Evolutionary conservation across 176 grass and related monocot genomes (phyloP).

Genomic region (Leersia perrieri): DNA sequence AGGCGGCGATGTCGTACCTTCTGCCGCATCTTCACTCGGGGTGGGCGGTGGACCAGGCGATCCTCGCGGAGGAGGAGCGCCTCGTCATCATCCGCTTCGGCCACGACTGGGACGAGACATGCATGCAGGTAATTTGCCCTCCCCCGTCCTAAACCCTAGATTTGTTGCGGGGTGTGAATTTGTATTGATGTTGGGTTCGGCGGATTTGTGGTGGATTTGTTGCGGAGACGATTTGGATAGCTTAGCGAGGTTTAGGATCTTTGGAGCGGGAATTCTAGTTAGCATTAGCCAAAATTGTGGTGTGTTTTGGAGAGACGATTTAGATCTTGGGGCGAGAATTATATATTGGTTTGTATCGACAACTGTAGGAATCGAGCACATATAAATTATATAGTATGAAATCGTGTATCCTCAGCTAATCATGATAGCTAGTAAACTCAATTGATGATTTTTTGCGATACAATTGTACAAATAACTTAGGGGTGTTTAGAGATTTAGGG

Average conservation of each 20-base stretch:
- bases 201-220: neutral
- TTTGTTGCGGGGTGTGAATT: neutral
- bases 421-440: neutral
- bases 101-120: conserved; percentile 99
- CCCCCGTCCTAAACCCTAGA: conserved; percentile 12
- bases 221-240: neutral
- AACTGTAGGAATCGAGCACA: neutral
- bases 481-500: neutral
- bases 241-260: neutral
- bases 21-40: conserved; percentile 95
- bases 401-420: neutral
- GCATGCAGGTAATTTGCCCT: conserved; percentile 71
- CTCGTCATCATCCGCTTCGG: conserved; percentile 98
- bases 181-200: neutral
- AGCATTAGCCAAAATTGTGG: no score
- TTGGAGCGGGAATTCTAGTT: no score
- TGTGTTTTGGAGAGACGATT: no score
- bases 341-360: neutral
- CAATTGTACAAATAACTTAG: neutral
- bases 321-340: neutral
- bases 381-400: neutral
- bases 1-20: conserved; percentile 79
- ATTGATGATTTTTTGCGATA: neutral
- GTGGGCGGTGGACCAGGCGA: conserved; percentile 99
- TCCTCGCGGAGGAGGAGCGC: conserved; percentile 97